Evolutionary conservation across 805 yeast species (phyloP), one percentile per base, ranked within the genome.

Genomic region (Starmerella floricola): DNA sequence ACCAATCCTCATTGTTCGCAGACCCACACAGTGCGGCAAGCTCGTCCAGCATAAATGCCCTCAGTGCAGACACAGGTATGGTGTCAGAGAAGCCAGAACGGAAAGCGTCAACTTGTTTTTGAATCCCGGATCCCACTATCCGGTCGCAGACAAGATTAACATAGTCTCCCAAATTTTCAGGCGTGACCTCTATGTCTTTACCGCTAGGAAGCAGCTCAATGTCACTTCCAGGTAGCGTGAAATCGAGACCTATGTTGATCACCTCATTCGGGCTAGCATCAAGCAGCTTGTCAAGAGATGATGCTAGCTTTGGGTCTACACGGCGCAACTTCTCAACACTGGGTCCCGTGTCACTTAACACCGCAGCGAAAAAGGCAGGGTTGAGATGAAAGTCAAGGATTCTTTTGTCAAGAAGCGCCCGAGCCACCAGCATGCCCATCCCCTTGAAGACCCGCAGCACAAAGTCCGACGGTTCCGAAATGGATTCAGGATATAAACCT

Each of bases 341-440:
- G 4, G 44, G 31, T 6, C 35, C 42, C 6, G 32, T 16, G n/a
- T 39, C 36, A 26, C 38, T 24, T 45, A 72, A 65, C 6, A 80
- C 71, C 12, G 81, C 48, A 36, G 72, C 69, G 56, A 88, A 80
- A 55, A 88, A 84, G 2, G 75, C 58, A 0, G 76, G 71, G 55
- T 76, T 84, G 62, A 88, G 78, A 36, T 74, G 67, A 58, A 88
- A 77, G 58, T 91, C 97, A 36, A 88, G 70, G 35, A 87, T 76
- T 49, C 97, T 68, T n/a, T 83, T 78, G 60, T 88, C 98, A 39
- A 88, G 60, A 56, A 87, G 64, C 0, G 95, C 80, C 45, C 96
- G 69, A 0, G 95, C 95, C 40, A 86, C 68, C 56, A 91, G 85
- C 40, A 73, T 75, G 3, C 98, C 98, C 46, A 88, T 62, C 17